Evolutionary conservation across 1,284 basidiomycete genomes (phyloP).

Genomic region (Exobasidium rhododendri): DNA sequence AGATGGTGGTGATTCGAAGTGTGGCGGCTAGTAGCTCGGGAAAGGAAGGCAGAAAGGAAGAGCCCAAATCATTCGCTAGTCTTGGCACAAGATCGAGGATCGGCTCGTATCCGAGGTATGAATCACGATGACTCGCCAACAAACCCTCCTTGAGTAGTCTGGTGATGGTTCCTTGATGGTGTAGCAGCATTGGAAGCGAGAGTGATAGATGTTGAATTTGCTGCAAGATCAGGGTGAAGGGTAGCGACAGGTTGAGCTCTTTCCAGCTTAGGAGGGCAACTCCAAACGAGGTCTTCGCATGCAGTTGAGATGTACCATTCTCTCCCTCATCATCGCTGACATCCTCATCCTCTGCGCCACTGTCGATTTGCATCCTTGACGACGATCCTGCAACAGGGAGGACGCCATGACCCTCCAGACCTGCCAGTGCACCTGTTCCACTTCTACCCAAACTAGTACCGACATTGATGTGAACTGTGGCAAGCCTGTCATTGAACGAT

Average conservation of each 20-base stretch:
- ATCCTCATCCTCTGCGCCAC: slow-evolving; percentile 16
- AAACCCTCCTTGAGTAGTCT: slow-evolving; percentile 23
- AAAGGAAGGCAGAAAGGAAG: slow-evolving; percentile 51
- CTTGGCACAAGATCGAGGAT: slow-evolving; percentile 50
- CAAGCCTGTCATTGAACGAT: slow-evolving; percentile 53
- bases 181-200: slow-evolving; percentile 48
- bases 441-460: slow-evolving; percentile 30
- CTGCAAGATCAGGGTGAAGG: slow-evolving; percentile 39
- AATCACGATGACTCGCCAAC: slow-evolving; percentile 16
- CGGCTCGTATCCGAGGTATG: slow-evolving; percentile 48
- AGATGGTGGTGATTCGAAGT: slow-evolving; percentile 40
- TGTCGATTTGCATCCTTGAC: slow-evolving; percentile 13
- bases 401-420: slow-evolving; percentile 34
- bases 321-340: slow-evolving; percentile 26
- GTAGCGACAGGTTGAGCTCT: slow-evolving; percentile 51
- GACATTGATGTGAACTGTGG: slow-evolving; percentile 43
- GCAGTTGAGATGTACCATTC: slow-evolving; percentile 19
- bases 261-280: slow-evolving; percentile 44
- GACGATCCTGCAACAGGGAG: slow-evolving; percentile 13
- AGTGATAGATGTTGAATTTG: slow-evolving; percentile 31
- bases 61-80: slow-evolving; percentile 47
- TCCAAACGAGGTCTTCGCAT: slow-evolving; percentile 38
- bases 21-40: slow-evolving; percentile 36
- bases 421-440: slow-evolving; percentile 26
- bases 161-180: slow-evolving; percentile 39